Conservation (phyloP, 2,329 filamentous ascomycete genomes). For the Hymenoscyphus linearis region DNA sequence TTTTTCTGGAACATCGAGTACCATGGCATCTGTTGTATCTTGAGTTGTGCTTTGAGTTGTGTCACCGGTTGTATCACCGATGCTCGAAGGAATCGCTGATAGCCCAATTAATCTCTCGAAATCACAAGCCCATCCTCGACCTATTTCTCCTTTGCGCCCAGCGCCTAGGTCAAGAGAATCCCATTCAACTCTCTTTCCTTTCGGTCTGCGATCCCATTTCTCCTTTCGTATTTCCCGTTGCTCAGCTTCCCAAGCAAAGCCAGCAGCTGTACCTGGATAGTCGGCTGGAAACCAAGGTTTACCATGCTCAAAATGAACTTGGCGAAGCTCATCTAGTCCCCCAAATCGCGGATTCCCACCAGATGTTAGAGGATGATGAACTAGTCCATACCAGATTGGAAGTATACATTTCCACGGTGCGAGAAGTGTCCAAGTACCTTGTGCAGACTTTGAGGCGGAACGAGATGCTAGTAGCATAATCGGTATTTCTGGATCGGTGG, state of each 20-base stretch:
- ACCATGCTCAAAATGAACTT: constrained; percentile 75
- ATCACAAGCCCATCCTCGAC: constrained; percentile 76
- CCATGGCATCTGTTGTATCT: not conserved
- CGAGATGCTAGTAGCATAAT: constrained; percentile 63
- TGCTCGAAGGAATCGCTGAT: not conserved
- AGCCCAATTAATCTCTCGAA: constrained; percentile 50
- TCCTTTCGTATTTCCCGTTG: constrained; percentile 54
- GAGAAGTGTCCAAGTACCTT: constrained; percentile 76
- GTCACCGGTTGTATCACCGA: not conserved
- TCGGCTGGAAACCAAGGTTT: constrained; percentile 84
- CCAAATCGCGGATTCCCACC: constrained; percentile 80
- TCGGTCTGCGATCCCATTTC: constrained; percentile 73
- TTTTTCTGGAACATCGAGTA: constrained; percentile 8
- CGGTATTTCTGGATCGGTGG: constrained; percentile 71
- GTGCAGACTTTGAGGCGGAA: constrained; percentile 43
- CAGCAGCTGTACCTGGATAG: constrained; percentile 72
- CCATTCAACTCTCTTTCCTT: constrained; percentile 75
- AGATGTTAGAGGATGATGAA: constrained; percentile 74
- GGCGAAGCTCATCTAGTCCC: constrained; percentile 71
- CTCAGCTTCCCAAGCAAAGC: constrained; percentile 69
- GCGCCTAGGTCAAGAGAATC: constrained; percentile 67
- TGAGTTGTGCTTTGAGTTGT: not conserved
- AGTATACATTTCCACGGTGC: constrained; percentile 87
- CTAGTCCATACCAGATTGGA: constrained; percentile 78
- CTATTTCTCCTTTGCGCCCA: constrained; percentile 74